Evolutionary conservation across 495 filamentous ascomycete genomes (phyloP).

Genomic region (Daldinia concentrica): DNA sequence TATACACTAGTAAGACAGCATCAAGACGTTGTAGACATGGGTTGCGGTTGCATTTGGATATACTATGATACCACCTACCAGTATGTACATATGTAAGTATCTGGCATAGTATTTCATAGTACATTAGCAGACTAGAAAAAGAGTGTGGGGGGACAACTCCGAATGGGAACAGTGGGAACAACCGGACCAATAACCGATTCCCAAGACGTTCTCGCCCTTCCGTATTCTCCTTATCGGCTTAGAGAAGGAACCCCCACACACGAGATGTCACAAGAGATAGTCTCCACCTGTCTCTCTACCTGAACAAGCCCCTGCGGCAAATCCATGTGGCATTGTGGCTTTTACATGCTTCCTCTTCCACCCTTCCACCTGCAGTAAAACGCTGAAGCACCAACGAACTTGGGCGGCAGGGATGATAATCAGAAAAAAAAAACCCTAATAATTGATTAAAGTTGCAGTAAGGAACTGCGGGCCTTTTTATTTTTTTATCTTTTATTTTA

Average conservation of each 20-base stretch:
- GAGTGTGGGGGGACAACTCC: constrained; percentile 20
- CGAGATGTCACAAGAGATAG: not conserved
- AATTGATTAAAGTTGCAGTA: constrained; percentile 38
- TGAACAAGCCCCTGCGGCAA: constrained; percentile 22
- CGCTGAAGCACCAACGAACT: constrained; percentile 22
- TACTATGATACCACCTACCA: constrained; percentile 13
- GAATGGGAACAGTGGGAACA: constrained; percentile 40
- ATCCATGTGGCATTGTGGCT: constrained; percentile 41
- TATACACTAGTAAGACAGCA: constrained; percentile 31
- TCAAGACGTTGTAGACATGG: constrained; percentile 21
- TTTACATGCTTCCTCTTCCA: constrained; percentile 8
- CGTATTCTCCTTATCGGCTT: constrained; percentile 16
- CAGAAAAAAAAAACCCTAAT: constrained; percentile 32
- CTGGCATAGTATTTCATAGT: not conserved
- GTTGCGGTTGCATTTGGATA: constrained; percentile 33
- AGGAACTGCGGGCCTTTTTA: constrained; percentile 21
- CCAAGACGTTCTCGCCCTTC: constrained; percentile 25
- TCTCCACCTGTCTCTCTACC: not conserved
- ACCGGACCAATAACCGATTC: constrained; percentile 23
- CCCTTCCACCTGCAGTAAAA: constrained; percentile 1
- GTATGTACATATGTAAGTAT: constrained; percentile 13
- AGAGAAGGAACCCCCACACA: constrained; percentile 18
- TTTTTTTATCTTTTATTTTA: not conserved
- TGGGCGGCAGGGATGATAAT: constrained; percentile 23
- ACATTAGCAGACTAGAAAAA: too few species aligned